Base-by-base conservation (phyloP, 2,329 filamentous ascomycete genomes). In the Alternaria arborescens region DNA sequence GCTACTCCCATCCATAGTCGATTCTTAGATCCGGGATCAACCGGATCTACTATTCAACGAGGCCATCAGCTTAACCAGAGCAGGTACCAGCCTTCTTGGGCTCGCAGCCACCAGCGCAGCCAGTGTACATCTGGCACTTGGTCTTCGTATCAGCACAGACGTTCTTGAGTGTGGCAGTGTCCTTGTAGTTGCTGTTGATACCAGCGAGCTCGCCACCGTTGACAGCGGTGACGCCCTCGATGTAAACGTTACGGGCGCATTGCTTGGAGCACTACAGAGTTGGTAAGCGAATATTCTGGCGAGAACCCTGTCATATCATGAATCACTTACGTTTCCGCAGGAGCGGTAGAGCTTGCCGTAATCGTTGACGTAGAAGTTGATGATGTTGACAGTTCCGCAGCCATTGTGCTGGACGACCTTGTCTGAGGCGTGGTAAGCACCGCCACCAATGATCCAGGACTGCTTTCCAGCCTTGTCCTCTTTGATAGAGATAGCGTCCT, bases 171-270 rank as follows among this genome's bases (percentile, higher is more conserved):
- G 72, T 80, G 62, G 81, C 81, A 2, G 81, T 82, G 65, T 83
- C 82, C 16, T 81, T 81, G 62, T 81, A 84, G 77, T 84, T 84
- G 50, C 73, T 76, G 75, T 84, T 84, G 68, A 84, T 83, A 38
- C 82, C 81, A 60, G 77, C 82, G 20, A 82, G 74, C 55, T 76
- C 74, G 38, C 81, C 82, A 55, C 76, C 71, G n/a, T 75, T 70
- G 44, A 77, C 77, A 40, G 79, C 80, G 7, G 74, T 75, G 46
- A 81, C 71, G 56, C 79, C 79, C 64, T 80, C 72, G 26, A 84
- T 76, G 62, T 81, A 76, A 51, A 82, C 76, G 65, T 81, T 78
- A 34, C 82, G 78, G 52, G 78, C 78, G 67, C 78, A 74, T 20
- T 75, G 74, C 71, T 79, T 82, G 73, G 82, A 83, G 68, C 72